phyloP scores from a whole-genome alignment of 106 monocot species.

The Posidonia australis region DNA sequence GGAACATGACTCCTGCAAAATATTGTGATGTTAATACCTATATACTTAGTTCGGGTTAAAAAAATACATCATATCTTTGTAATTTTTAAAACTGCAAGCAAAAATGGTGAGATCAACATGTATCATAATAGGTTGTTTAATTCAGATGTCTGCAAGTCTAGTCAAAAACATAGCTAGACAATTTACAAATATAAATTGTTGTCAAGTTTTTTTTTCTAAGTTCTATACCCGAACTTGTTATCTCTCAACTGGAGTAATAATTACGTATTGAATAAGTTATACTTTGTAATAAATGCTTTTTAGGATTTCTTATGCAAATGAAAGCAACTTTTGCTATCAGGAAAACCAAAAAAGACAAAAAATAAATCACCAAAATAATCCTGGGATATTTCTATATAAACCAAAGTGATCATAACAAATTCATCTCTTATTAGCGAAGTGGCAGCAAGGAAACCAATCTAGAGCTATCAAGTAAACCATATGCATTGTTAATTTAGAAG shows the following conservation, averaged over 20 bases:
- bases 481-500: background rate
- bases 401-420: background rate
- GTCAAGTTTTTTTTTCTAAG: too few species aligned
- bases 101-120: too few species aligned
- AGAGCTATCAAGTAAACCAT: background rate
- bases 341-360: background rate
- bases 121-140: too few species aligned
- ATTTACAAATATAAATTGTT: too few species aligned
- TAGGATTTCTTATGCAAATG: too few species aligned
- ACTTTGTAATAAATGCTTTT: background rate
- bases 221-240: too few species aligned
- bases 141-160: too few species aligned
- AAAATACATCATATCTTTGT: background rate
- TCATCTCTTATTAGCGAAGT: background rate
- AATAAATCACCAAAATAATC: background rate
- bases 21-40: background rate
- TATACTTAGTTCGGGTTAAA: background rate
- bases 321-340: too few species aligned
- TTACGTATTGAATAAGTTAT: too few species aligned
- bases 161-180: too few species aligned
- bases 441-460: background rate
- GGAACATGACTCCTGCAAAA: conserved; percentile 31
- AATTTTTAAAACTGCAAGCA: background rate
- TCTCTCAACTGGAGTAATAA: too few species aligned
- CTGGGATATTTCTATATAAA: too few species aligned